Evolutionary conservation across 2,329 filamentous ascomycete species (phyloP).

Genomic region (Aureobasidium vineae): DNA sequence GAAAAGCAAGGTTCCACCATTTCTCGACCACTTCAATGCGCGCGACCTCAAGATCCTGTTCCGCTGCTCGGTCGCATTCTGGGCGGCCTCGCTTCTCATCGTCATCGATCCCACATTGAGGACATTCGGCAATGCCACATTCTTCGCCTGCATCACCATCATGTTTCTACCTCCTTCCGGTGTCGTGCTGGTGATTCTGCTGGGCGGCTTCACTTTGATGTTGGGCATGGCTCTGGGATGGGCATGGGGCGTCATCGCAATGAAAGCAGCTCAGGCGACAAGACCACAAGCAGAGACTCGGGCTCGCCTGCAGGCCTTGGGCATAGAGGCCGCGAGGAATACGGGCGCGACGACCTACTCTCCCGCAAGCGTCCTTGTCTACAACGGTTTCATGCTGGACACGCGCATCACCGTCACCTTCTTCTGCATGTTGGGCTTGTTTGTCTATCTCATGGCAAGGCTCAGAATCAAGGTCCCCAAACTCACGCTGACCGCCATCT

Average conservation of each 20-base stretch:
- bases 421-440: constrained; percentile 28
- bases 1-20: constrained; percentile 23
- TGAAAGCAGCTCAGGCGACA: constrained; percentile 25
- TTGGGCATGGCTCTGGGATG: constrained; percentile 26
- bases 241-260: constrained; percentile 26
- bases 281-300: constrained; percentile 13
- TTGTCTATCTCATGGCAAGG: constrained; percentile 27
- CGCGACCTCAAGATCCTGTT: constrained; percentile 27
- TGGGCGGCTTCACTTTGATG: constrained; percentile 23
- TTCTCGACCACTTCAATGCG: constrained; percentile 28
- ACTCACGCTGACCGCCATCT: constrained; percentile 22
- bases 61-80: constrained; percentile 26
- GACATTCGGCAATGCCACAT: constrained; percentile 24
- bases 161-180: constrained; percentile 25
- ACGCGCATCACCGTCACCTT: constrained; percentile 26
- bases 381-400: constrained; percentile 26
- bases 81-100: constrained; percentile 24
- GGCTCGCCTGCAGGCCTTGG: constrained; percentile 3
- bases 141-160: constrained; percentile 23
- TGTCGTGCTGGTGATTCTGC: constrained; percentile 18
- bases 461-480: constrained; percentile 25
- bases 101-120: constrained; percentile 19
- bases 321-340: background rate
- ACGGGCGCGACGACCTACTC: constrained; percentile 9
- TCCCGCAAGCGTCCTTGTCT: constrained; percentile 14